phyloP scores from a whole-genome alignment of 495 filamentous ascomycete species.

The Xylaria castorea region DNA sequence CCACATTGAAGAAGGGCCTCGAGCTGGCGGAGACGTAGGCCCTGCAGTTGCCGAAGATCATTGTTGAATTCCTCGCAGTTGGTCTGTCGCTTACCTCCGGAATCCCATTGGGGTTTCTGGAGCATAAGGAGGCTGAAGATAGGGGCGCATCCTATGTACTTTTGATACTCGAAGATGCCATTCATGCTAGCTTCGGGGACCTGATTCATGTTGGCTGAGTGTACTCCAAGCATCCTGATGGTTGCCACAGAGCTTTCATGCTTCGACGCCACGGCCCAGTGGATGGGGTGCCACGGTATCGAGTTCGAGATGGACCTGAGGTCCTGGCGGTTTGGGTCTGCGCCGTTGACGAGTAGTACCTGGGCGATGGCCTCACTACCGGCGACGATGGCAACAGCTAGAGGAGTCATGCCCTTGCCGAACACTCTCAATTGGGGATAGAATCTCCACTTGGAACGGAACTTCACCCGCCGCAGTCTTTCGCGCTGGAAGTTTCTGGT shows the following conservation, averaged over 20 bases:
- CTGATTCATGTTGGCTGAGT: constrained; percentile 15
- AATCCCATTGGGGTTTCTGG: not conserved
- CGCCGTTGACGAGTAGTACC: constrained; percentile 20
- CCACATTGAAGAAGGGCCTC: constrained; percentile 9
- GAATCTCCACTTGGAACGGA: not conserved
- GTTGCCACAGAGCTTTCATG: constrained; percentile 4
- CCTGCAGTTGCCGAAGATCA: constrained; percentile 5
- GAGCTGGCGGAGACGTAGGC: constrained; percentile 11
- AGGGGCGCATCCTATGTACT: not conserved
- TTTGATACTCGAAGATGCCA: not conserved
- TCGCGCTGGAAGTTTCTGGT: not conserved
- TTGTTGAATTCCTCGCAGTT: constrained; percentile 1
- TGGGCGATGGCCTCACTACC: not conserved
- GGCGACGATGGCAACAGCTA: constrained; percentile 2
- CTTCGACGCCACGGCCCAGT: constrained; percentile 16
- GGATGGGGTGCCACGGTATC: constrained; percentile 10
- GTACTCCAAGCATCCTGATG: not conserved
- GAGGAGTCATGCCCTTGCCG: constrained; percentile 12
- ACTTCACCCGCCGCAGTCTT: too few species aligned
- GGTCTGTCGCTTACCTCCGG: not conserved
- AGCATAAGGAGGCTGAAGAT: constrained; percentile 13
- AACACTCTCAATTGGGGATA: not conserved
- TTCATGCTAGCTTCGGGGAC: not conserved
- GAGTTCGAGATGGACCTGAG: not conserved
- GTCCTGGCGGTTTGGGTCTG: constrained; percentile 5